These are phyloP conservation scores for Phytophthora podocarpi DNA, from an alignment of 352 stramenopile genomes.

Conservation along the genomic window DNA sequence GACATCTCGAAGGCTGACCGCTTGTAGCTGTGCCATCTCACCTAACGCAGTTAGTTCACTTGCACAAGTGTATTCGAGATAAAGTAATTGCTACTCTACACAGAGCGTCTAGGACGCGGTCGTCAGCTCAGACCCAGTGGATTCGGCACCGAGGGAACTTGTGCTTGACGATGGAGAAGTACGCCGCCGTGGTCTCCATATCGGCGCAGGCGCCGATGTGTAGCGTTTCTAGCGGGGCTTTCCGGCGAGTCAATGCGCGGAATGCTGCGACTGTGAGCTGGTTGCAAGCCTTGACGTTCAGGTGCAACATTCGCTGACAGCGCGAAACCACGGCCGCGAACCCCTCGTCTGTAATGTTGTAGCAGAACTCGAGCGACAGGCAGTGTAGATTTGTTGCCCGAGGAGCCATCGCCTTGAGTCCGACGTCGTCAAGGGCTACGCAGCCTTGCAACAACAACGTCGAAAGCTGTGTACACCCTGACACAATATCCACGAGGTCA, in stretches of 20 bases:
- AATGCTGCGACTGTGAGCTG: constrained; percentile 76
- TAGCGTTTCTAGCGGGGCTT: constrained; percentile 47
- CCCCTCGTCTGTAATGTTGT: constrained; percentile 80
- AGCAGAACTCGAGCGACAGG: constrained; percentile 91
- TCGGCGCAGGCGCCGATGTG: constrained; percentile 76
- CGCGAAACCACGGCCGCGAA: constrained; percentile 50
- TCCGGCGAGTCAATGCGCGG: constrained; percentile 43
- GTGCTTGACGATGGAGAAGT: constrained; percentile 68
- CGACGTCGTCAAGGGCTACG: constrained; percentile 69
- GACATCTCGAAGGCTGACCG: background rate
- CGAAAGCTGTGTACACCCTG: constrained; percentile 45
- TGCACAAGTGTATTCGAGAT: too few species aligned
- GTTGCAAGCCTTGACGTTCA: constrained; percentile 91
- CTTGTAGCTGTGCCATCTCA: constrained; percentile 12
- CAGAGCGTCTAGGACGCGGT: too few species aligned
- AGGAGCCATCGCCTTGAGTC: constrained; percentile 44
- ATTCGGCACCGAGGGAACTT: constrained; percentile 69
- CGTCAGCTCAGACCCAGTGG: constrained; percentile 66
- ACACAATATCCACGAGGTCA: constrained; percentile 52
- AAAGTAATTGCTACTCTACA: constrained; percentile 27
- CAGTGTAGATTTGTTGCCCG: constrained; percentile 43
- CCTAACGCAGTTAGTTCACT: too few species aligned
- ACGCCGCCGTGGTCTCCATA: constrained; percentile 62
- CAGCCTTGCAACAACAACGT: constrained; percentile 68
- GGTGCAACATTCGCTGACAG: constrained; percentile 61